A percentile compares a stretch with the other conserved stretches of the same genome.
phyloP scores from a whole-genome alignment of 2,329 filamentous ascomycete species.

The Claviceps humidiphila region DNA sequence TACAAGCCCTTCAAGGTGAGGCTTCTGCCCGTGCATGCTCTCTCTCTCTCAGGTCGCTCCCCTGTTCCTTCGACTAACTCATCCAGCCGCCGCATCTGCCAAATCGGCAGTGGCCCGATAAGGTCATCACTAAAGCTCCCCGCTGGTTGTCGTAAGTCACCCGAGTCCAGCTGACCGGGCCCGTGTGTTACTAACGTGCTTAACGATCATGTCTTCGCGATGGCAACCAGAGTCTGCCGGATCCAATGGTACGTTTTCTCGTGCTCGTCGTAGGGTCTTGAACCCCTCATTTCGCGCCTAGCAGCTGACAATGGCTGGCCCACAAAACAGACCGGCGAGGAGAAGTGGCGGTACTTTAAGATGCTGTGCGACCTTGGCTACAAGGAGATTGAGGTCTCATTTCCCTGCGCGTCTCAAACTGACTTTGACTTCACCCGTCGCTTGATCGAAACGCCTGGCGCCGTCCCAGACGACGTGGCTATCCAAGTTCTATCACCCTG shows the following conservation, averaged over 20 bases:
- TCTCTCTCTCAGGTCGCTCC: background rate
- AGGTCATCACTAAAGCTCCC: conserved; percentile 69
- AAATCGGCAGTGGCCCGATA: conserved; percentile 71
- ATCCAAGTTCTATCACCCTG: conserved; percentile 89
- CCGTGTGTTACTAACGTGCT: background rate
- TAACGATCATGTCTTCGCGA: conserved; percentile 39
- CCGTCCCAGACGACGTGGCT: conserved; percentile 78
- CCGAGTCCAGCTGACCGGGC: background rate
- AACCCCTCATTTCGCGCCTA: too few species aligned
- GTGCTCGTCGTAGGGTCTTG: background rate
- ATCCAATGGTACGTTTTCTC: conserved; percentile 65
- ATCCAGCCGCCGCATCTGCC: conserved; percentile 28
- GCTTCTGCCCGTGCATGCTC: background rate
- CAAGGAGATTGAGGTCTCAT: conserved; percentile 96
- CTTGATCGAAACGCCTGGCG: conserved; percentile 71
- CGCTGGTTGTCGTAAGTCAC: conserved; percentile 51
- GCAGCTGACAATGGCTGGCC: background rate
- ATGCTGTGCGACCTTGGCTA: conserved; percentile 87
- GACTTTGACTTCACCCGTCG: conserved; percentile 92
- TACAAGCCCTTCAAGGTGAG: conserved; percentile 1
- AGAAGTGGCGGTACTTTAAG: conserved; percentile 92
- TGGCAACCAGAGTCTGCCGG: conserved; percentile 84
- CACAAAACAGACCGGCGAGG: conserved; percentile 61
- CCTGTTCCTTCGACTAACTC: background rate
- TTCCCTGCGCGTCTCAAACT: conserved; percentile 85